Percentiles rank a stretch among this genome's conserved stretches.
phyloP scores from a whole-genome alignment of 495 filamentous ascomycete genomes.

The Tuber brumale region DNA sequence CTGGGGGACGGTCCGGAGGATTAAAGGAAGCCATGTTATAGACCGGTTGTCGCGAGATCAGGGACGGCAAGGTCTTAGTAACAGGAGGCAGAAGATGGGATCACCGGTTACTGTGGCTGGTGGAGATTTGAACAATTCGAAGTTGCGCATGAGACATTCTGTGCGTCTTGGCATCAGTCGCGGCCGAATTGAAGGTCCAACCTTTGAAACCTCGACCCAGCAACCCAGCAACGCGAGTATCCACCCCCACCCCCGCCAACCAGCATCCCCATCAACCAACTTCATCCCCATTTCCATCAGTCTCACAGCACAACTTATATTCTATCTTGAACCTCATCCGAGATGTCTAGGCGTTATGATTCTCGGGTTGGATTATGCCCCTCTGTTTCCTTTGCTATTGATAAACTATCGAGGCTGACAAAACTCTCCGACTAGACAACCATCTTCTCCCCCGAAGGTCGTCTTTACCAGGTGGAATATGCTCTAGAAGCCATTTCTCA shows the following conservation, averaged over 20 bases:
- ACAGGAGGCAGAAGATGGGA: neutral
- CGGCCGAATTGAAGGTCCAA: neutral
- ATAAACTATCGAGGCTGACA: slow-evolving; percentile 43
- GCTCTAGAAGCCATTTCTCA: slow-evolving; percentile 97
- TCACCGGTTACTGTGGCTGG: neutral
- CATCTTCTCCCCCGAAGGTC: slow-evolving; percentile 98
- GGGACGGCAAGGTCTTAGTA: neutral
- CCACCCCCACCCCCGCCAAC: slow-evolving; percentile 14
- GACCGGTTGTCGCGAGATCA: neutral
- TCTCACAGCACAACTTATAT: neutral
- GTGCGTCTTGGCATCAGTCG: slow-evolving; percentile 3
- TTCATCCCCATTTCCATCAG: neutral
- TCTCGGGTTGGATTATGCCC: slow-evolving; percentile 61
- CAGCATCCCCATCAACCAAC: slow-evolving; percentile 19
- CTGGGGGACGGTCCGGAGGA: slow-evolving; percentile 25
- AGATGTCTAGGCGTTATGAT: slow-evolving; percentile 98
- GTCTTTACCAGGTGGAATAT: slow-evolving; percentile 98
- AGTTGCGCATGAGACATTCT: neutral
- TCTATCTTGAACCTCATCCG: slow-evolving; percentile 30
- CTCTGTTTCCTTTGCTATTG: slow-evolving; percentile 41
- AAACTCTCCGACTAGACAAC: slow-evolving; percentile 64
- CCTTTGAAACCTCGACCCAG: slow-evolving; percentile 20
- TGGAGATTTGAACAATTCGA: neutral
- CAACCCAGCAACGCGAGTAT: slow-evolving; percentile 23
- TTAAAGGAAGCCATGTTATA: slow-evolving; percentile 24